Conservation (phyloP, 2,329 filamentous ascomycete species). For the Aplosporella prunicola region DNA sequence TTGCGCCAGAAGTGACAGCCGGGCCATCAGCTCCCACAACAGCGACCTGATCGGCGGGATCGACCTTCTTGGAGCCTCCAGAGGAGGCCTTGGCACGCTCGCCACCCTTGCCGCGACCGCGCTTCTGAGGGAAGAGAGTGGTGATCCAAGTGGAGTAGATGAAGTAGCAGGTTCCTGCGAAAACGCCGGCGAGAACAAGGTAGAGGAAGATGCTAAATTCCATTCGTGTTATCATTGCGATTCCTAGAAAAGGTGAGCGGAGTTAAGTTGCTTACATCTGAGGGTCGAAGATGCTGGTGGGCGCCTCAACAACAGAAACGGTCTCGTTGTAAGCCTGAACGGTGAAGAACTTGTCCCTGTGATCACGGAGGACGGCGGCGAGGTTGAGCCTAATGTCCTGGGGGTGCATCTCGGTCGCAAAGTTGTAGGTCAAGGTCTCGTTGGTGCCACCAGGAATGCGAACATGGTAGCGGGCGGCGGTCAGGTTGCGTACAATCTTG, state of each 20-base stretch:
- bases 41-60: constrained; percentile 47
- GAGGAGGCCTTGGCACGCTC: constrained; percentile 56
- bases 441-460: constrained; percentile 67
- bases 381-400: constrained; percentile 77
- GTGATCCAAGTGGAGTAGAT: constrained; percentile 98
- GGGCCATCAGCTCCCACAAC: constrained; percentile 63
- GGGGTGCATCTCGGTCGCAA: constrained; percentile 84
- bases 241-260: too few relatives aligned
- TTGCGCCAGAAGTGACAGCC: constrained; percentile 58
- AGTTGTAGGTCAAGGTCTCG: constrained; percentile 69
- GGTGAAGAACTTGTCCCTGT: constrained; percentile 61
- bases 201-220: constrained; percentile 83
- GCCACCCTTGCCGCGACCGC: constrained; percentile 48
- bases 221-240: neutral
- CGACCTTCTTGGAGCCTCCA: constrained; percentile 52
- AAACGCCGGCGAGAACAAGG: constrained; percentile 71
- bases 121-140: constrained; percentile 83
- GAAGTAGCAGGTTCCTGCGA: constrained; percentile 79
- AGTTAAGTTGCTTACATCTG: constrained; percentile 62
- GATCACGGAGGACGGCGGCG: constrained; percentile 60
- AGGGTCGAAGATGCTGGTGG: constrained; percentile 85
- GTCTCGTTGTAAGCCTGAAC: constrained; percentile 71
- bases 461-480: constrained; percentile 62
- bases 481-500: constrained; percentile 73
- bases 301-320: constrained; percentile 79